phyloP scores from a whole-genome alignment of 1,139 yeast species.

The Sugiyamaella novakii region DNA sequence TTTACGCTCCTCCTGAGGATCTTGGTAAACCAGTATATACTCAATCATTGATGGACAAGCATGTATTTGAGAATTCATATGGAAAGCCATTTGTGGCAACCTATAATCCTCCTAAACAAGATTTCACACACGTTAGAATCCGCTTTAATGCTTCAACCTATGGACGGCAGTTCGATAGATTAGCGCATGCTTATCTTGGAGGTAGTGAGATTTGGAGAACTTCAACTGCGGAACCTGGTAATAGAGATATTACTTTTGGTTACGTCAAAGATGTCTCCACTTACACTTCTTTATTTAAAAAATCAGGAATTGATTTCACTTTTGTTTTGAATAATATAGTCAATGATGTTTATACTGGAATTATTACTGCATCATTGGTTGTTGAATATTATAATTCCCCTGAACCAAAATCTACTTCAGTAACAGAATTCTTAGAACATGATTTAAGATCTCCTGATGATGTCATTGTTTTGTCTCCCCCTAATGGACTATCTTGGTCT shows the following conservation, averaged over 20 bases:
- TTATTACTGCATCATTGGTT: conserved; percentile 55
- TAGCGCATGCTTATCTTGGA: conserved; percentile 67
- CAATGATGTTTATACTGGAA: conserved; percentile 59
- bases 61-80: conserved; percentile 61
- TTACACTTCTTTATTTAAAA: conserved; percentile 55
- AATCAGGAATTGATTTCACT: conserved; percentile 44
- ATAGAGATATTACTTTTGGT: conserved; percentile 46
- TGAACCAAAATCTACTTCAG: background rate
- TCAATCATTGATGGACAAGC: conserved; percentile 46
- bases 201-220: conserved; percentile 81
- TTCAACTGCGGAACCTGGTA: conserved; percentile 79
- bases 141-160: conserved; percentile 58
- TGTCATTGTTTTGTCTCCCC: conserved; percentile 17
- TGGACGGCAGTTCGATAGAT: conserved; percentile 77
- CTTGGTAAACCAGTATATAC: conserved; percentile 49
- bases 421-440: background rate
- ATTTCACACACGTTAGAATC: conserved; percentile 63
- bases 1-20: conserved; percentile 27
- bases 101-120: conserved; percentile 48
- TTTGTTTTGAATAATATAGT: conserved; percentile 70
- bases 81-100: conserved; percentile 52
- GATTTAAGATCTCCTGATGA: conserved; percentile 10
- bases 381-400: conserved; percentile 49
- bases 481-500: conserved; percentile 19
- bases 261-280: conserved; percentile 65